Evolutionary conservation across 2,329 filamentous ascomycete genomes (phyloP).

Genomic region (Aspergillus vadensis): DNA sequence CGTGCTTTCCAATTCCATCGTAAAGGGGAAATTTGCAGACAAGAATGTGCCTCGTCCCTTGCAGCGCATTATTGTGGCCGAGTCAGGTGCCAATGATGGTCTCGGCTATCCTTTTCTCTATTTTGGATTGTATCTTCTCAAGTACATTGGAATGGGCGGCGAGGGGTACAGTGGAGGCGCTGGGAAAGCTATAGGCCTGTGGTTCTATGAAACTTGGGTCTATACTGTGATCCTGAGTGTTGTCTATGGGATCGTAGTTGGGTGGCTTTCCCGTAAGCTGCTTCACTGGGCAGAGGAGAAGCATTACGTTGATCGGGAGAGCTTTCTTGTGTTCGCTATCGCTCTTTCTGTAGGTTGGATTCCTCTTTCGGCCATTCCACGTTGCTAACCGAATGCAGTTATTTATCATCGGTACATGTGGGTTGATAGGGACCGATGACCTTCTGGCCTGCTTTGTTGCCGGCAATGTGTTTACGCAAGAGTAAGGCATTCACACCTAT

Average conservation of each 20-base stretch:
- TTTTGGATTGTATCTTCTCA: slow-evolving; percentile 78
- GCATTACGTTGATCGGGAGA: slow-evolving; percentile 82
- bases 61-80: slow-evolving; percentile 77
- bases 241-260: slow-evolving; percentile 73
- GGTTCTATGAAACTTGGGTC: slow-evolving; percentile 83
- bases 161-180: slow-evolving; percentile 60
- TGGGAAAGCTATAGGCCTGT: slow-evolving; percentile 70
- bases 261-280: slow-evolving; percentile 78
- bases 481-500: slow-evolving; percentile 50
- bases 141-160: slow-evolving; percentile 66
- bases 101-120: slow-evolving; percentile 88
- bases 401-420: slow-evolving; percentile 84
- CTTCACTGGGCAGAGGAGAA: slow-evolving; percentile 81
- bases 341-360: slow-evolving; percentile 66
- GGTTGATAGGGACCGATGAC: slow-evolving; percentile 84
- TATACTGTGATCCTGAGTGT: slow-evolving; percentile 81
- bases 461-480: slow-evolving; percentile 87
- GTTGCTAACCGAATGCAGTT: slow-evolving; percentile 48
- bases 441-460: slow-evolving; percentile 91
- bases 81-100: slow-evolving; percentile 88
- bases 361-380: neutral
- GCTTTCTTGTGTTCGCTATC: slow-evolving; percentile 84
- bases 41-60: slow-evolving; percentile 81
- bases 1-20: slow-evolving; percentile 82
- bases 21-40: slow-evolving; percentile 91